Evolutionary conservation across 441 rosid species (phyloP).

Genomic region (Populus hybrid): DNA sequence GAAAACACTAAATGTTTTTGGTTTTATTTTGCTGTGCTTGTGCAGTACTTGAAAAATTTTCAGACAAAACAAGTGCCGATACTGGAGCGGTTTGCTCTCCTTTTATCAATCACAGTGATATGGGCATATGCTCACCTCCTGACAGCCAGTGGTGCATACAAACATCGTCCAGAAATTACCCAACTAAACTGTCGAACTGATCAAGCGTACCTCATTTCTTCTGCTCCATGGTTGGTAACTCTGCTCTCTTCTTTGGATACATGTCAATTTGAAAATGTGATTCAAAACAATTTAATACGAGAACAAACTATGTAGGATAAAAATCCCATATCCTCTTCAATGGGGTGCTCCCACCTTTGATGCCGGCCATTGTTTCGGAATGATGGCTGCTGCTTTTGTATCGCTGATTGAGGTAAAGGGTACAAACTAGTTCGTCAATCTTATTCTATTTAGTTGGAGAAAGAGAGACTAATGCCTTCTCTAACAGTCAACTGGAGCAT

Average conservation of each 20-base stretch:
- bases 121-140: slow-evolving; percentile 98
- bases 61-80: slow-evolving; percentile 63
- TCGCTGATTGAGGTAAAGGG: slow-evolving; percentile 81
- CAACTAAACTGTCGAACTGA: slow-evolving; percentile 92
- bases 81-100: slow-evolving; percentile 83
- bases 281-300: background rate
- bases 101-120: slow-evolving; percentile 69
- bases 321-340: slow-evolving; percentile 96
- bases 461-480: slow-evolving; percentile 19
- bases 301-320: slow-evolving; percentile 55
- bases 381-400: slow-evolving; percentile 97
- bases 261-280: background rate
- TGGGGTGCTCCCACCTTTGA: slow-evolving; percentile 99
- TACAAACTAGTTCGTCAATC: slow-evolving; percentile 3
- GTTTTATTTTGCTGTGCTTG: slow-evolving; percentile 2
- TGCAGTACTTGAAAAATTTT: slow-evolving; percentile 84
- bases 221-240: slow-evolving; percentile 89
- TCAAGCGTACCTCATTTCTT: slow-evolving; percentile 90
- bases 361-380: slow-evolving; percentile 97
- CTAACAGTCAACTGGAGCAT: slow-evolving; percentile 92
- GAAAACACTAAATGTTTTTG: background rate
- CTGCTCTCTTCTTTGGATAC: background rate
- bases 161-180: slow-evolving; percentile 74
- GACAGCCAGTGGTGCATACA: slow-evolving; percentile 97
- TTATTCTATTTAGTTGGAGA: background rate